phyloP scores from a whole-genome alignment of 768 basidiomycete genomes.

The Rhodotorula kratochvilovae region DNA sequence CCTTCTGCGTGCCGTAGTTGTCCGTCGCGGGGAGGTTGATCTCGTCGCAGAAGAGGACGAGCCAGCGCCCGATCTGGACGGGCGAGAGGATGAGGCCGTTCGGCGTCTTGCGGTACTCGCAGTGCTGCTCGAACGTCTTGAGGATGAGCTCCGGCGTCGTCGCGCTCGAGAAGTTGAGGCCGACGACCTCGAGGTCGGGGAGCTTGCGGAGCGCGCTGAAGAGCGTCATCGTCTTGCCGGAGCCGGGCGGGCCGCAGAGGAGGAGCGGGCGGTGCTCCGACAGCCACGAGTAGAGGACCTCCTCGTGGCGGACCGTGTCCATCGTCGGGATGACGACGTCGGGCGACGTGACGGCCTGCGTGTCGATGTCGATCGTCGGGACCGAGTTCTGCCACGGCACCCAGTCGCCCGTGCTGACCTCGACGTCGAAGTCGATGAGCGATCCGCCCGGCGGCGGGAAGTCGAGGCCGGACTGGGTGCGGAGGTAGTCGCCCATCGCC shows the following conservation, averaged over 20 bases:
- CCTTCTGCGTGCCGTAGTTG: constrained; percentile 96
- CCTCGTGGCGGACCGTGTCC: constrained; percentile 97
- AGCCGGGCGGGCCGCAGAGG: constrained; percentile 98
- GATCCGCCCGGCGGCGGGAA: constrained; percentile 76
- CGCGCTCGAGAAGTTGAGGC: constrained; percentile 97
- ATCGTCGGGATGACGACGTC: constrained; percentile 97
- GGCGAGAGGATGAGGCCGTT: constrained; percentile 96
- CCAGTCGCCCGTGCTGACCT: constrained; percentile 81
- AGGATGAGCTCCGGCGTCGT: constrained; percentile 96
- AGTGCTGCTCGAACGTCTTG: constrained; percentile 99
- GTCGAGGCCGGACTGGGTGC: constrained; percentile 80
- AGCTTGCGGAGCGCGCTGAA: constrained; percentile 96
- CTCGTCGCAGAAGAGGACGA: constrained; percentile 99
- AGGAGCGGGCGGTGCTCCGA: constrained; percentile 97
- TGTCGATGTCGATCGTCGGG: constrained; percentile 91
- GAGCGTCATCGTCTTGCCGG: constrained; percentile 98
- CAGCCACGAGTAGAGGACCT: constrained; percentile 96
- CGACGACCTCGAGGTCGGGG: constrained; percentile 98
- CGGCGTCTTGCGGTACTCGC: constrained; percentile 96
- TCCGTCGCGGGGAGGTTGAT: constrained; percentile 96
- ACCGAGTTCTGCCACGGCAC: constrained; percentile 84
- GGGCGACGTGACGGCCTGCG: constrained; percentile 89
- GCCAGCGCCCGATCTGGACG: constrained; percentile 90
- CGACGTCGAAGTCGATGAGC: constrained; percentile 91
- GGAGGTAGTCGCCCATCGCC: constrained; percentile 80